Percentiles rank a stretch among this genome's conserved stretches.
These are phyloP conservation scores for Monosporascus sp. DNA, from an alignment of 2,329 filamentous ascomycete species.

Conservation along the genomic window DNA sequence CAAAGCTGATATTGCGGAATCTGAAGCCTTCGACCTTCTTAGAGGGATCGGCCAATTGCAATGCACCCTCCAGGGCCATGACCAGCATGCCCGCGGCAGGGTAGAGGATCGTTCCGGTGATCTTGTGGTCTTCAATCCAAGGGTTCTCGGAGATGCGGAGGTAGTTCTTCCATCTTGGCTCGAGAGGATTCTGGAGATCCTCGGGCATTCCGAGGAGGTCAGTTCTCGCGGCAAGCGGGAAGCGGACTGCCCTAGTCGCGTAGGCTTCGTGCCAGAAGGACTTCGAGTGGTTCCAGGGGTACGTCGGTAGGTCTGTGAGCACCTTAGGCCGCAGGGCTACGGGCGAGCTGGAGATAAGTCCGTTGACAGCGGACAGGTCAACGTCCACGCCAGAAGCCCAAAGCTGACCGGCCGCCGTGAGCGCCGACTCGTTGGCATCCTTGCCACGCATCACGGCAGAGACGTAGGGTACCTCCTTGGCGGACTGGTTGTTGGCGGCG, in stretches of 20 bases:
- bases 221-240: neutral
- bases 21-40: too few species aligned
- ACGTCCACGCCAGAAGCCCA: neutral
- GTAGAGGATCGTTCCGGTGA: slow-evolving; percentile 19
- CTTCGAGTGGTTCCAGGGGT: slow-evolving; percentile 4
- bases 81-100: slow-evolving; percentile 24
- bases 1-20: too few species aligned
- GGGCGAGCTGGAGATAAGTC: neutral
- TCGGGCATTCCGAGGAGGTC: slow-evolving; percentile 1
- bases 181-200: neutral
- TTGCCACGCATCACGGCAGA: neutral
- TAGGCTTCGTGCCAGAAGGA: slow-evolving; percentile 6
- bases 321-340: neutral
- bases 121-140: slow-evolving; percentile 24
- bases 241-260: neutral
- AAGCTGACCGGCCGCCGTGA: too few species aligned
- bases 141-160: slow-evolving; percentile 16
- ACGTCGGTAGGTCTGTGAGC: slow-evolving; percentile 3
- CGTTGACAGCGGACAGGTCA: neutral
- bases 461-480: neutral
- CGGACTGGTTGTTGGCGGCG: neutral
- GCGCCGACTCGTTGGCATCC: neutral
- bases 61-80: slow-evolving; percentile 23
- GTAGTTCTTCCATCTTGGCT: slow-evolving; percentile 19
- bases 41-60: slow-evolving; percentile 9